phyloP scores from a whole-genome alignment of 2,329 filamentous ascomycete species.

The Penicillium sp. region DNA sequence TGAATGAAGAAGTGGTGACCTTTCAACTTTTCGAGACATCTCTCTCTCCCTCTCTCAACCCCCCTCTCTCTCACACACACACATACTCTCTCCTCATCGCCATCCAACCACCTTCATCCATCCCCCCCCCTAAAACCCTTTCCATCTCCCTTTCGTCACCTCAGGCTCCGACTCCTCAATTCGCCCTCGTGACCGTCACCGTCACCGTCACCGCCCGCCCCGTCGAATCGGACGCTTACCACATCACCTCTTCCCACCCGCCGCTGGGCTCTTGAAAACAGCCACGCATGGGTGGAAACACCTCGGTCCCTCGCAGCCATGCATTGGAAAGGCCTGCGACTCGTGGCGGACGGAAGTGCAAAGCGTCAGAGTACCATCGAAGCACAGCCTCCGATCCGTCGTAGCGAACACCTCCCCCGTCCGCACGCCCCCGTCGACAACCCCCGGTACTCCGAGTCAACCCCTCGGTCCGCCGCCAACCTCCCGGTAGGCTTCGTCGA shows the following conservation, averaged over 20 bases:
- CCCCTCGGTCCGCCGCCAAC: constrained; percentile 21
- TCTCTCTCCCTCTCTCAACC: too few relatives aligned
- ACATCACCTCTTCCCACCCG: background rate
- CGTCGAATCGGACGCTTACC: too few relatives aligned
- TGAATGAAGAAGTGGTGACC: too few relatives aligned
- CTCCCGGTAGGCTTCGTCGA: constrained; percentile 7
- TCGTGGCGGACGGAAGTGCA: constrained; percentile 30
- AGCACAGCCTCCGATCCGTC: constrained; percentile 24
- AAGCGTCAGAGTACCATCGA: constrained; percentile 32
- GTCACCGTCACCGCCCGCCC: too few relatives aligned
- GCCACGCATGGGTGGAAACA: constrained; percentile 16
- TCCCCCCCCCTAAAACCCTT: too few relatives aligned
- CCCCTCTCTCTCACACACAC: too few relatives aligned
- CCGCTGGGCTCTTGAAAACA: background rate
- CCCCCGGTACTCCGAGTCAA: constrained; percentile 32
- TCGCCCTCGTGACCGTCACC: too few relatives aligned
- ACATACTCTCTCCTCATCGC: too few relatives aligned
- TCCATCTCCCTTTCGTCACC: too few relatives aligned
- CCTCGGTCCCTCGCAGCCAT: constrained; percentile 26
- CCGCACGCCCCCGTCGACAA: constrained; percentile 25
- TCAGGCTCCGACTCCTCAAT: too few relatives aligned
- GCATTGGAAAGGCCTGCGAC: constrained; percentile 38
- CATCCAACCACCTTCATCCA: too few relatives aligned
- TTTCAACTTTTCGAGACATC: too few relatives aligned
- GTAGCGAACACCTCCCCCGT: constrained; percentile 35